Evolutionary conservation across 73 alveolate species (phyloP).

Genomic region (Paramecium sonneborni): DNA sequence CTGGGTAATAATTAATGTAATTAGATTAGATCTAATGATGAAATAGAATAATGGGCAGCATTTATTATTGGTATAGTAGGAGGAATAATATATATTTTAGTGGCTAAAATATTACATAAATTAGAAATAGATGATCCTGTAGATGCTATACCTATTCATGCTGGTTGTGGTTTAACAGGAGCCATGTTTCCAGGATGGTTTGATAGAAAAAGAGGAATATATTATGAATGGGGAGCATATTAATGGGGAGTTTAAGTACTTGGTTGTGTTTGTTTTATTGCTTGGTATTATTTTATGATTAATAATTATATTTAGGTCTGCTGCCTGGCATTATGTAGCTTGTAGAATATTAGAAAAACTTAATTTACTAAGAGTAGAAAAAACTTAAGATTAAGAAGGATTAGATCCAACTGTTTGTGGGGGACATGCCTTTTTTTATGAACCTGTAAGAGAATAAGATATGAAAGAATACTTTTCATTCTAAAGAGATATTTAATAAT

Average conservation of each 20-base stretch:
- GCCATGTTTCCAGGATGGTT: slow-evolving; percentile 56
- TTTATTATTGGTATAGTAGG: slow-evolving; percentile 22
- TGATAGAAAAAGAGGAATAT: slow-evolving; percentile 30
- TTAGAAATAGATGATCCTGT: slow-evolving; percentile 49
- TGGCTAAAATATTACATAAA: slow-evolving; percentile 41
- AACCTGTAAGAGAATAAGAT: slow-evolving; percentile 32
- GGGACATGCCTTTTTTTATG: slow-evolving; percentile 36
- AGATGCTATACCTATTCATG: slow-evolving; percentile 54
- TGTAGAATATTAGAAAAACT: not conserved
- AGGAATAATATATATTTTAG: slow-evolving; percentile 2
- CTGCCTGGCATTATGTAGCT: slow-evolving; percentile 42
- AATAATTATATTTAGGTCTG: not conserved
- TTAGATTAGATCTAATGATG: slow-evolving; percentile 38
- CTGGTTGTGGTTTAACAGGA: slow-evolving; percentile 54
- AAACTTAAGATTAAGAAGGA: not conserved
- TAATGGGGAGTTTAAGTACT: slow-evolving; percentile 41
- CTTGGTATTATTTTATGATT: slow-evolving; percentile 5
- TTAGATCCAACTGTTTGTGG: slow-evolving; percentile 5
- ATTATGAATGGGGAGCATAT: slow-evolving; percentile 39
- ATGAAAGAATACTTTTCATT: not conserved
- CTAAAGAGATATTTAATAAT: not conserved
- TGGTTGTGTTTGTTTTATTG: slow-evolving; percentile 17
- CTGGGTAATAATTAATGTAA: slow-evolving; percentile 19
- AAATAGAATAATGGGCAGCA: slow-evolving; percentile 55
- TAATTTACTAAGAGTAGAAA: not conserved